phyloP scores from a whole-genome alignment of 768 basidiomycete species.

The Auricularia cornea region DNA sequence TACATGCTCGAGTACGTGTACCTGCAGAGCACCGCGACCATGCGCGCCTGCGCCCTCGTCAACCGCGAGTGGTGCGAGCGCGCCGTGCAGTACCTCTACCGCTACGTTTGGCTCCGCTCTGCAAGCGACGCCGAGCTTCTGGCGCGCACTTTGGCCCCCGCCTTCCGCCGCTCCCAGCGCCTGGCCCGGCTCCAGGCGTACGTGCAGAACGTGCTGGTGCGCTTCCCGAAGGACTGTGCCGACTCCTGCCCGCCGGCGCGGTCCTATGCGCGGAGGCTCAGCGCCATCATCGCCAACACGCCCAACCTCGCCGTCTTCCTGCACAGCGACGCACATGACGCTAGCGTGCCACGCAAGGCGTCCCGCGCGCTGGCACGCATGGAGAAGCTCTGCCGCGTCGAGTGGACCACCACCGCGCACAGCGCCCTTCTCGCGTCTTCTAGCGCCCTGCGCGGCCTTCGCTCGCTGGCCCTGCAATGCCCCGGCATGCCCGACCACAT shows the following conservation, averaged over 20 bases:
- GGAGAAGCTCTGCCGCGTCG: not conserved
- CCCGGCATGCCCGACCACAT: not conserved
- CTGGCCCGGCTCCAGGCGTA: not conserved
- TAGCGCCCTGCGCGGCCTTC: not conserved
- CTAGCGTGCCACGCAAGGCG: not conserved
- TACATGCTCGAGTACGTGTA: not conserved
- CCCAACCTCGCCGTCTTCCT: not conserved
- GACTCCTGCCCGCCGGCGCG: not conserved
- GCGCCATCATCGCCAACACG: not conserved
- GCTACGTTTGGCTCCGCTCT: not conserved
- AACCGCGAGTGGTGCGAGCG: not conserved
- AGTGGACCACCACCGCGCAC: not conserved
- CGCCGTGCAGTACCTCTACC: not conserved
- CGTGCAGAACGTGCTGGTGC: not conserved
- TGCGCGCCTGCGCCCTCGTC: not conserved
- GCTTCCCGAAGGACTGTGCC: not conserved
- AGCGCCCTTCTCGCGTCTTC: not conserved
- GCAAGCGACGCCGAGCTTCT: slow-evolving; percentile 1
- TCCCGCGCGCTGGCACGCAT: not conserved
- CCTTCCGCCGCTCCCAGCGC: not conserved
- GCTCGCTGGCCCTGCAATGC: not conserved
- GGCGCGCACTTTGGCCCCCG: not conserved
- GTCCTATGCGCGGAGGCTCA: not conserved
- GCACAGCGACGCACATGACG: not conserved
- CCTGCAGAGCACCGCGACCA: not conserved